phyloP scores from a whole-genome alignment of 1,284 basidiomycete species.

The Austroboletus olivaceoglutinosus region DNA sequence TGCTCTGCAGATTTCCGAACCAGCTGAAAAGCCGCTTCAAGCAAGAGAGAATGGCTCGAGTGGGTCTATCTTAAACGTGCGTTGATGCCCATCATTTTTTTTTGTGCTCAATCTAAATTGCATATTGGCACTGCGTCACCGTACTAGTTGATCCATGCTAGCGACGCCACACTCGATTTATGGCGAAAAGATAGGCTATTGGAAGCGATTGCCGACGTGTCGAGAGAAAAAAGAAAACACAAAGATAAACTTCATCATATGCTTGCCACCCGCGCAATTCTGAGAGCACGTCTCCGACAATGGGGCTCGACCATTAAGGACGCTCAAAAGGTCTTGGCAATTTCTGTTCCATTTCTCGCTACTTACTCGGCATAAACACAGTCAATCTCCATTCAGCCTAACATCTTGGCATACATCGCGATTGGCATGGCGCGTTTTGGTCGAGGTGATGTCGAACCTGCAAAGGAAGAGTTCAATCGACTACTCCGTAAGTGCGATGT shows the following conservation, averaged over 20 bases:
- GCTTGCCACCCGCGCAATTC: background rate
- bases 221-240: no score
- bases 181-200: no score
- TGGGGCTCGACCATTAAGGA: background rate
- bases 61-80: no score
- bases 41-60: no score
- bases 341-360: background rate
- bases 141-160: no score
- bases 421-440: background rate
- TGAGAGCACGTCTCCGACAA: background rate
- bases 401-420: background rate
- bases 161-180: no score
- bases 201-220: no score
- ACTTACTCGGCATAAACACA: background rate
- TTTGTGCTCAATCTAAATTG: no score
- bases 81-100: no score
- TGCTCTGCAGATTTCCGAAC: no score
- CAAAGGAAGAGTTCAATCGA: background rate
- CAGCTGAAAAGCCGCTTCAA: no score
- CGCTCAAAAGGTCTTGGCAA: background rate
- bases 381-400: background rate
- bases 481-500: background rate
- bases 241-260: background rate
- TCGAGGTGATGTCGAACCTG: background rate
- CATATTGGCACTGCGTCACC: no score